phyloP scores from a whole-genome alignment of 345 rosid genomes.

The Camelina sativa region DNA sequence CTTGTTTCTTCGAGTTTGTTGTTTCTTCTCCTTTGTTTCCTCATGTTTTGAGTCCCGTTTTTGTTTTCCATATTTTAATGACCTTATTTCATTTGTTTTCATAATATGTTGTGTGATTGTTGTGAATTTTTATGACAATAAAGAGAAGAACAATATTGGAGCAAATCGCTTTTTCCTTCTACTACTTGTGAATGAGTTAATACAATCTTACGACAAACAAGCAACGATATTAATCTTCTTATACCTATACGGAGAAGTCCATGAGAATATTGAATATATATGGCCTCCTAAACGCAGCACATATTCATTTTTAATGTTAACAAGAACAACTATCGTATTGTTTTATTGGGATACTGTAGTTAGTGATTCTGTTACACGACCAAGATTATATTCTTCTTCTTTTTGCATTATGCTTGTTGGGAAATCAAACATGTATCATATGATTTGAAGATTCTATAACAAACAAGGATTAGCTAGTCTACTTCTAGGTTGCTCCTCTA shows the following conservation, averaged over 20 bases:
- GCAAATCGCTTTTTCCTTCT: not conserved
- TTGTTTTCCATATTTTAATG: not conserved
- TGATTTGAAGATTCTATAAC: slow-evolving; percentile 6
- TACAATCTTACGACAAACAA: no score
- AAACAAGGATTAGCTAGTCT: not conserved
- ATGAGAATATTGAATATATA: no score
- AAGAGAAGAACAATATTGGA: not conserved
- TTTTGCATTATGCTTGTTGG: not conserved
- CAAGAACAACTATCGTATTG: no score
- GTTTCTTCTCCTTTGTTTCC: slow-evolving; percentile 19
- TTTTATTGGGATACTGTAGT: no score
- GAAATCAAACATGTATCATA: not conserved
- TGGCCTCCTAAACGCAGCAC: no score
- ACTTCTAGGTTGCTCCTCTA: not conserved
- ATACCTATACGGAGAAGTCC: not conserved
- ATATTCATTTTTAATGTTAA: no score
- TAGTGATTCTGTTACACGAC: no score
- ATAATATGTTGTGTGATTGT: not conserved
- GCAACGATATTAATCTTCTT: not conserved
- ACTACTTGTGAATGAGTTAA: no score
- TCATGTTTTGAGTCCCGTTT: slow-evolving; percentile 26
- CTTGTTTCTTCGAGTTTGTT: slow-evolving; percentile 14
- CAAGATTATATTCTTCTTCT: not conserved
- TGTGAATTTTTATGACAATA: not conserved
- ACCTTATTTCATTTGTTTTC: not conserved